phyloP scores from a whole-genome alignment of 1,139 yeast species.

The Cylindricascospora bacillispora region DNA sequence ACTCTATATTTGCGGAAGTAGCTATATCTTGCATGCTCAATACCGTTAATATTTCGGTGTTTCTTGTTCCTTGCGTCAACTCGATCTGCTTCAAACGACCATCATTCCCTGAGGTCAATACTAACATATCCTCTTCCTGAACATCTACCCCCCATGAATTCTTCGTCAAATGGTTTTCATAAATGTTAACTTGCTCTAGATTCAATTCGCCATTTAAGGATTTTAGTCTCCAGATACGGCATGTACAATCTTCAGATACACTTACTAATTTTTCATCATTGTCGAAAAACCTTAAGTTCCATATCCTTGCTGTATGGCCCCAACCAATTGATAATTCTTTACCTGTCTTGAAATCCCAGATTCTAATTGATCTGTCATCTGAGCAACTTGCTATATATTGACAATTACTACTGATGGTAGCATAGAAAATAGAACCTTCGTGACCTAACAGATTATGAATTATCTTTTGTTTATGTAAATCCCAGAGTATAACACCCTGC shows the following conservation, averaged over 20 bases:
- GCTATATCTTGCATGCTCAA: conserved; percentile 29
- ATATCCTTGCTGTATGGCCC: conserved; percentile 94
- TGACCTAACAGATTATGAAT: conserved; percentile 55
- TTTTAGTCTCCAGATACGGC: conserved; percentile 55
- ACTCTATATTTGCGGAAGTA: conserved; percentile 16
- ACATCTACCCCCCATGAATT: conserved; percentile 80
- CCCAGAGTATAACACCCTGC: conserved; percentile 80
- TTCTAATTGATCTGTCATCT: conserved; percentile 77
- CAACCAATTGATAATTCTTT: conserved; percentile 64
- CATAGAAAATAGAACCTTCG: conserved; percentile 85
- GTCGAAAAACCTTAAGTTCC: conserved; percentile 61
- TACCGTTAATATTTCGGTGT: conserved; percentile 17
- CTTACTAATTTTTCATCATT: conserved; percentile 35
- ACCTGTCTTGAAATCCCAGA: conserved; percentile 55
- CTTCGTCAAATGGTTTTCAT: conserved; percentile 69
- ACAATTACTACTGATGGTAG: conserved; percentile 47
- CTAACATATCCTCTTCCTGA: conserved; percentile 32
- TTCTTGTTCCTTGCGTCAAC: conserved; percentile 25
- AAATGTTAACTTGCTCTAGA: conserved; percentile 33
- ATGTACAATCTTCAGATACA: conserved; percentile 81
- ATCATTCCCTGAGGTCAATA: conserved; percentile 83
- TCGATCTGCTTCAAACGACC: conserved; percentile 63
- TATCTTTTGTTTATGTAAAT: conserved; percentile 33
- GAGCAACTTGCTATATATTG: conserved; percentile 64
- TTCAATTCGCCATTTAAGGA: conserved; percentile 20